Evolutionary conservation across 1,284 basidiomycete genomes (phyloP), one percentile per base, ranked within the genome.

Genomic region (Microbotryomycetes sp.): DNA sequence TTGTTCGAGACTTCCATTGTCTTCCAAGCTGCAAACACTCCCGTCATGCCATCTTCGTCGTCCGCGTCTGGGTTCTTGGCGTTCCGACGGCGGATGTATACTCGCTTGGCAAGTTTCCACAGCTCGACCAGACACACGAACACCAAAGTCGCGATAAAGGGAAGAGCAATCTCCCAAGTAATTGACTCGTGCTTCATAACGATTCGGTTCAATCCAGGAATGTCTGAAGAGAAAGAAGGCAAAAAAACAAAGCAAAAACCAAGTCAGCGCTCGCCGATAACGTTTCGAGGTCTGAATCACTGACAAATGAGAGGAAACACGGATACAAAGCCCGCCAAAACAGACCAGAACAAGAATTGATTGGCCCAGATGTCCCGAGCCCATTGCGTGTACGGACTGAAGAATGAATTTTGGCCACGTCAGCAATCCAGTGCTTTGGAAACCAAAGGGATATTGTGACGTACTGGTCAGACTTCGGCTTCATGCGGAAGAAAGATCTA

Each of bases 231-330:
- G 24, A 18, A 52, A 21, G 45, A n/a, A 23, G 45, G 13, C 4
- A 23, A 23, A 15, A 15, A 46, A 4, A n/a, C n/a, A n/a, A n/a
- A n/a, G n/a, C n/a, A n/a, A n/a, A n/a, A n/a, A n/a, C n/a, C n/a
- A 23, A 13, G 24, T 46, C 45, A 46, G 45, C 45, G 6, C n/a
- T 46, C 45, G 45, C 13, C n/a, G n/a, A 18, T 23, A 18, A 4
- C 45, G 4, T 46, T n/a, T 6, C 4, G 4, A 46, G 6, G 24
- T 46, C 21, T 21, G 3, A n/a, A 5, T 1, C 23, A 52, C 56
- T 4, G 24, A 58, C 56, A 83, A 49, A 83, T 74, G 50, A 80
- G 76, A 67, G 75, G 76, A 60, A 82, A 80, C 24, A 82, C 79
- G 57, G 76, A 78, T 52, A 79, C 68, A 73, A 81, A 79, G 5